These are phyloP conservation scores for Trichoderma endophyticum DNA, from an alignment of 2,329 filamentous ascomycete genomes.

Conservation along the genomic window DNA sequence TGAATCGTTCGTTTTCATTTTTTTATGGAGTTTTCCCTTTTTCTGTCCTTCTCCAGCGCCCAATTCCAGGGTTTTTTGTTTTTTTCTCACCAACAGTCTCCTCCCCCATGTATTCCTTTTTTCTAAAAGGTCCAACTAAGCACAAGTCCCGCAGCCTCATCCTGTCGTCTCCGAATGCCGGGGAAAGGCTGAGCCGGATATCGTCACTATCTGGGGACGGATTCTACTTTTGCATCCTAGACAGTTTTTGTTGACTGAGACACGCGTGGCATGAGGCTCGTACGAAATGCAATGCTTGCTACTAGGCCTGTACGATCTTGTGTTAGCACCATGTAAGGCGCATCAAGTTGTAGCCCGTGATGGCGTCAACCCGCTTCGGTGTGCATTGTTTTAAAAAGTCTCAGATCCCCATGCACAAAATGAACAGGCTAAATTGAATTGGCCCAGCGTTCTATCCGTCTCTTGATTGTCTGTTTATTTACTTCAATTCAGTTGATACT, in stretches of 20 bases:
- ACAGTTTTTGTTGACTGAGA: not conserved
- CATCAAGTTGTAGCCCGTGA: not conserved
- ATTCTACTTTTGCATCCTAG: conserved; percentile 2
- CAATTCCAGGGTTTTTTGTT: not conserved
- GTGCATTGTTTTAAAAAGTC: not conserved
- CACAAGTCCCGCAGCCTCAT: not conserved
- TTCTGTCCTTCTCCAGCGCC: not conserved
- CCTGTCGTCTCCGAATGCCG: conserved; percentile 1
- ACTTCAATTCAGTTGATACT: not conserved
- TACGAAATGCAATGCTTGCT: not conserved
- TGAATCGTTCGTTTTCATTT: not conserved
- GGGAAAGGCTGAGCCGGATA: not conserved
- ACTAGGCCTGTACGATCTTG: not conserved
- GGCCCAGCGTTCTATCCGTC: not conserved
- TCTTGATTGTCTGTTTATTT: not conserved
- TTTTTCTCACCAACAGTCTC: not conserved
- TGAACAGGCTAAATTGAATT: not conserved
- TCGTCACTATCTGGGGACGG: not conserved
- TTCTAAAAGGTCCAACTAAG: not conserved
- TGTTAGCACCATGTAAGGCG: not conserved
- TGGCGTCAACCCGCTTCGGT: not conserved
- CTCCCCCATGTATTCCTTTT: not conserved
- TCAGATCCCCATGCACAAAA: not conserved
- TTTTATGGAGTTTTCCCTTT: not conserved
- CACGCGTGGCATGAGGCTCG: not conserved